Conservation (phyloP, 768 basidiomycete genomes). For the Suillus placidus region DNA sequence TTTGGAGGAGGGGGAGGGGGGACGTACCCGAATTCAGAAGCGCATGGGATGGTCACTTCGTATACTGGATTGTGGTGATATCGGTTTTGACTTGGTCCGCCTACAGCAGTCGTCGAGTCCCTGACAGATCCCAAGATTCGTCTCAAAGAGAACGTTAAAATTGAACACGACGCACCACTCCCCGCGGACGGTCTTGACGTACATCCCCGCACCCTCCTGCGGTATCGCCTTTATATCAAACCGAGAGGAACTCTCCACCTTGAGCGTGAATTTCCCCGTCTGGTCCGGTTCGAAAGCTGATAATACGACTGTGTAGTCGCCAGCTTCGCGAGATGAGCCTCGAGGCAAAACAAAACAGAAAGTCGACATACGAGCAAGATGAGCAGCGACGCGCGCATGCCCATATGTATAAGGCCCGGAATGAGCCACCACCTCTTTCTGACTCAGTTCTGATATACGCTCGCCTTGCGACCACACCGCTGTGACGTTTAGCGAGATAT, state of each 20-base stretch:
- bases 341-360: background rate
- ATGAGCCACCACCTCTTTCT: slow-evolving; percentile 70
- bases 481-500: slow-evolving; percentile 73
- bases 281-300: slow-evolving; percentile 83
- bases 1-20: too few species aligned
- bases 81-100: slow-evolving; percentile 65
- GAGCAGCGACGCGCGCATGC: slow-evolving; percentile 54
- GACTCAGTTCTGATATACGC: slow-evolving; percentile 64
- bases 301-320: slow-evolving; percentile 80
- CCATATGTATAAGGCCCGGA: slow-evolving; percentile 87
- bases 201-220: slow-evolving; percentile 94
- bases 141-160: background rate
- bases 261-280: slow-evolving; percentile 65
- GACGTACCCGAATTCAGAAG: slow-evolving; percentile 61
- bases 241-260: slow-evolving; percentile 60
- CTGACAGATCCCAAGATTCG: slow-evolving; percentile 37
- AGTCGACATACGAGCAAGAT: slow-evolving; percentile 52
- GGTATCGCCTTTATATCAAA: slow-evolving; percentile 69
- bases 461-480: slow-evolving; percentile 76
- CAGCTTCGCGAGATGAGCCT: slow-evolving; percentile 34
- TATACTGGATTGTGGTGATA: slow-evolving; percentile 73
- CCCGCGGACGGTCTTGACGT: slow-evolving; percentile 64
- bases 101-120: slow-evolving; percentile 60
- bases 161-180: slow-evolving; percentile 58
- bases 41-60: slow-evolving; percentile 55